Percentiles rank a stretch among this genome's conserved stretches.
phyloP scores from a whole-genome alignment of 768 basidiomycete species.

The Russula emetica region DNA sequence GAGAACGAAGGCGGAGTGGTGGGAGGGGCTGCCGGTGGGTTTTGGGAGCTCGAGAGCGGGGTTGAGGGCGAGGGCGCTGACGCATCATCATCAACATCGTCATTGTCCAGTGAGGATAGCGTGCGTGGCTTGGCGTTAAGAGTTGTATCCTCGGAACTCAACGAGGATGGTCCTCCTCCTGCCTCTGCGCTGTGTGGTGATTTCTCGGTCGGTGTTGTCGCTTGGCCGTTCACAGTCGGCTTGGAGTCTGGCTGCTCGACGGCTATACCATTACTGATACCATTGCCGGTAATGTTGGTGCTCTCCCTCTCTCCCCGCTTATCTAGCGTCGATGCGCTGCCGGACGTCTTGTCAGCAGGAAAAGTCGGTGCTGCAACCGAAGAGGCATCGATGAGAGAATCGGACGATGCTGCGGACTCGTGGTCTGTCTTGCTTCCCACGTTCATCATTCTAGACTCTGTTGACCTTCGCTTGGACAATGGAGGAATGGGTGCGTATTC shows the following conservation, averaged over 20 bases:
- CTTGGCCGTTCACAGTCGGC: slow-evolving; percentile 4
- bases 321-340: background rate
- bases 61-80: slow-evolving; percentile 12
- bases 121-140: background rate
- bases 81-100: background rate
- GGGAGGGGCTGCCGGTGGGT: background rate
- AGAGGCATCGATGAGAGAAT: slow-evolving; percentile 2
- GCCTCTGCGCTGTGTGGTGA: background rate
- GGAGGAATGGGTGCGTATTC: slow-evolving; percentile 57
- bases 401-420: slow-evolving; percentile 13
- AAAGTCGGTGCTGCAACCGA: background rate
- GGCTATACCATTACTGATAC: background rate
- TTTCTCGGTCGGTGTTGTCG: background rate
- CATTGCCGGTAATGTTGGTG: background rate
- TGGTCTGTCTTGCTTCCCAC: slow-evolving; percentile 16
- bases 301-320: background rate
- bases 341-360: background rate
- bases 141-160: background rate
- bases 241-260: background rate
- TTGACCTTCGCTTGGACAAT: slow-evolving; percentile 30
- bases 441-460: slow-evolving; percentile 25
- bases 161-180: background rate
- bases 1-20: background rate
- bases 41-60: slow-evolving; percentile 15
- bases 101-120: background rate